Conservation (phyloP, 2,329 filamentous ascomycete genomes). For the Drechmeria coniospora region DNA sequence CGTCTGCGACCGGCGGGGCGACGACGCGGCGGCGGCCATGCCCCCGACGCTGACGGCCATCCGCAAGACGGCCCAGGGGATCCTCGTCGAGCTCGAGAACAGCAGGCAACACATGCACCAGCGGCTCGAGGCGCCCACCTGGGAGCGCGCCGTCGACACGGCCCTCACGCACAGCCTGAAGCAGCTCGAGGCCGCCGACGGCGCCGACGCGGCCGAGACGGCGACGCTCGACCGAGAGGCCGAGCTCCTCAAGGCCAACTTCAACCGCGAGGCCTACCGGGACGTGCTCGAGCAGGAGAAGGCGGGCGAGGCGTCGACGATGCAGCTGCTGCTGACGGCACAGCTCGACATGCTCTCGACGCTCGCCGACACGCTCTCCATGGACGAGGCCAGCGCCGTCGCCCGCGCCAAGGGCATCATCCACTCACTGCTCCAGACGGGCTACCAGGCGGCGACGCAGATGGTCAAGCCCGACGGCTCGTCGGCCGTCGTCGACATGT, state of each 20-base stretch:
- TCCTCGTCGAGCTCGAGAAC: slow-evolving; percentile 75
- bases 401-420: slow-evolving; percentile 65
- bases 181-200: slow-evolving; percentile 49
- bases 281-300: slow-evolving; percentile 76
- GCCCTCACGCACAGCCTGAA: slow-evolving; percentile 73
- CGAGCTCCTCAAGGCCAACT: slow-evolving; percentile 70
- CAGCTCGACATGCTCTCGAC: slow-evolving; percentile 86
- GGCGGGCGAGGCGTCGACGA: slow-evolving; percentile 56
- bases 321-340: slow-evolving; percentile 73
- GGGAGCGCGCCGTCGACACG: slow-evolving; percentile 77
- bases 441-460: slow-evolving; percentile 59
- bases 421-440: slow-evolving; percentile 60
- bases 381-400: slow-evolving; percentile 74
- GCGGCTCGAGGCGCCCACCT: slow-evolving; percentile 61
- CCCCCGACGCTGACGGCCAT: slow-evolving; percentile 57
- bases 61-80: slow-evolving; percentile 77
- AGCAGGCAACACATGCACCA: slow-evolving; percentile 87
- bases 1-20: slow-evolving; percentile 50
- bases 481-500: slow-evolving; percentile 43
- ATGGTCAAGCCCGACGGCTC: slow-evolving; percentile 80
- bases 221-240: slow-evolving; percentile 64
- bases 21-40: slow-evolving; percentile 44
- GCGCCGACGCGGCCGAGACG: slow-evolving; percentile 42
- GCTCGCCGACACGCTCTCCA: slow-evolving; percentile 63
- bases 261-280: slow-evolving; percentile 62